These are phyloP conservation scores for Sporothrix mexicana DNA, from an alignment of 2,329 filamentous ascomycete genomes.

Conservation along the genomic window DNA sequence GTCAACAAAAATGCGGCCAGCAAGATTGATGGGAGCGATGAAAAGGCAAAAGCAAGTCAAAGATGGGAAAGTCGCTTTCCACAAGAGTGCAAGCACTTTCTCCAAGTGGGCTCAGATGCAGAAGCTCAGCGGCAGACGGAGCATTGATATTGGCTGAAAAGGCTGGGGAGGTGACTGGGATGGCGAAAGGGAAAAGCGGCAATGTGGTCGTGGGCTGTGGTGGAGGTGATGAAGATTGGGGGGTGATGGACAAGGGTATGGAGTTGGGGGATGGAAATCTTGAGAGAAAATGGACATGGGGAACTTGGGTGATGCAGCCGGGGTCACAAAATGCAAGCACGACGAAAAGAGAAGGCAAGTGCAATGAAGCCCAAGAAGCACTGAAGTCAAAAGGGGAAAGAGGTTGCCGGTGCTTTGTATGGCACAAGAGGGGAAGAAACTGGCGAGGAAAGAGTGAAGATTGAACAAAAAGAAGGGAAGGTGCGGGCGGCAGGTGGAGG, in stretches of 20 bases:
- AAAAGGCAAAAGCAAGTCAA: neutral
- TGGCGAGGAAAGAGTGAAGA: neutral
- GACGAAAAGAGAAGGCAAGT: constrained; percentile 11
- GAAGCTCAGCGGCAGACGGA: constrained; percentile 53
- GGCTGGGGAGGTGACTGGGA: neutral
- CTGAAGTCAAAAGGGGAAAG: constrained; percentile 3
- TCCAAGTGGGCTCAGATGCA: constrained; percentile 34
- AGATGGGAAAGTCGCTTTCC: constrained; percentile 8
- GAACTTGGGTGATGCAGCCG: neutral
- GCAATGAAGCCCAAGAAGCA: neutral
- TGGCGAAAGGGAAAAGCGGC: neutral
- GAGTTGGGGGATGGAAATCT: neutral
- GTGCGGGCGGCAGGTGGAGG: neutral
- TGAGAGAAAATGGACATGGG: neutral
- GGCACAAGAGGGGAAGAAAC: neutral
- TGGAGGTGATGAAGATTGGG: constrained; percentile 24
- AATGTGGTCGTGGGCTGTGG: neutral
- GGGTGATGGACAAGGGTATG: neutral
- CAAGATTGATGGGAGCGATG: neutral
- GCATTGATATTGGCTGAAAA: constrained; percentile 60
- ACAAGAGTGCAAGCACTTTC: neutral
- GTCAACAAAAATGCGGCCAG: constrained; percentile 14
- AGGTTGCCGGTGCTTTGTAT: constrained; percentile 10
- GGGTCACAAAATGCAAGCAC: neutral
- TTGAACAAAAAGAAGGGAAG: neutral